These are phyloP conservation scores for Cytospora paraplurivora DNA, from an alignment of 2,329 filamentous ascomycete genomes.

Conservation along the genomic window DNA sequence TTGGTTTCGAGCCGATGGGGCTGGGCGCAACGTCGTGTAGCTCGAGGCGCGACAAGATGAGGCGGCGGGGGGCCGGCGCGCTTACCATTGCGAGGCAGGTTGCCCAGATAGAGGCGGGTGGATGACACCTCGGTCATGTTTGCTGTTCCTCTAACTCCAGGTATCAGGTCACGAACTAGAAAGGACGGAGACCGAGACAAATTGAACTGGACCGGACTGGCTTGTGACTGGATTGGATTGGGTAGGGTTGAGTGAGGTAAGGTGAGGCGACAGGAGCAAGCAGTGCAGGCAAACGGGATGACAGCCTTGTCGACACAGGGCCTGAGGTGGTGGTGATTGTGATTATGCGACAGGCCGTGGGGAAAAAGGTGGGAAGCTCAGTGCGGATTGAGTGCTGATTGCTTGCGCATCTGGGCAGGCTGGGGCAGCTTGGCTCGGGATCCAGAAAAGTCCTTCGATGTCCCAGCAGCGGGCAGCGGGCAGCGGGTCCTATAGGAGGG, in stretches of 20 bases:
- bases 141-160: slow-evolving; percentile 31
- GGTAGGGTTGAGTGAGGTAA: background rate
- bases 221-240: background rate
- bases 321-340: slow-evolving; percentile 2
- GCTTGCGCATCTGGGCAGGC: slow-evolving; percentile 9
- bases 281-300: slow-evolving; percentile 26
- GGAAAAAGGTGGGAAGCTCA: slow-evolving; percentile 12
- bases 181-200: background rate
- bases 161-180: slow-evolving; percentile 24
- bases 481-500: slow-evolving; percentile 4
- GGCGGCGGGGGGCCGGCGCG: slow-evolving; percentile 32
- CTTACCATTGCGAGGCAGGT: slow-evolving; percentile 94
- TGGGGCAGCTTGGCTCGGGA: background rate
- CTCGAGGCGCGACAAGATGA: slow-evolving; percentile 15
- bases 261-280: slow-evolving; percentile 20
- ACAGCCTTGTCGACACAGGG: slow-evolving; percentile 23
- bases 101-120: slow-evolving; percentile 95
- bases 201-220: slow-evolving; percentile 11
- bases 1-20: slow-evolving; percentile 28
- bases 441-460: slow-evolving; percentile 13
- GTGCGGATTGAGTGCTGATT: background rate
- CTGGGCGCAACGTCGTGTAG: slow-evolving; percentile 17
- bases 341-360: slow-evolving; percentile 10
- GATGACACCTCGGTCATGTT: slow-evolving; percentile 87
- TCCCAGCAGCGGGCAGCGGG: too few relatives aligned